Evolutionary conservation across 140 eudicot genomes (phyloP).

Genomic region (Ambrosia hybrid): DNA sequence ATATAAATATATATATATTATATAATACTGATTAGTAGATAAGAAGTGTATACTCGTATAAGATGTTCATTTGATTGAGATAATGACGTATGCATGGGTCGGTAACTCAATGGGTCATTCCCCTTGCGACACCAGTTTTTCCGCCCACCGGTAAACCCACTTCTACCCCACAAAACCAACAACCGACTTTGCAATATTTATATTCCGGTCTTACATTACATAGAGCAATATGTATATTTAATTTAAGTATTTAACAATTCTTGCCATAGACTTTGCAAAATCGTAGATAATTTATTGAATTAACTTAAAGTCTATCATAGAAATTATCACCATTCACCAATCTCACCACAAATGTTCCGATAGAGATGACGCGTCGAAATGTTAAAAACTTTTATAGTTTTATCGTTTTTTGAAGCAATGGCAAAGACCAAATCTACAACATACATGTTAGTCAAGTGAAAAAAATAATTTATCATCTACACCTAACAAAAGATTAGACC

Average conservation of each 20-base stretch:
- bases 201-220: no score
- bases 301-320: slow-evolving; percentile 1
- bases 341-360: not conserved
- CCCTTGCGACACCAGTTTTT: not conserved
- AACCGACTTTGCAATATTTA: no score
- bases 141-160: no score
- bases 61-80: no score
- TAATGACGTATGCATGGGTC: no score
- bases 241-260: not conserved
- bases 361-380: not conserved
- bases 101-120: no score
- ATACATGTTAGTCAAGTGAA: not conserved
- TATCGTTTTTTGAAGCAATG: not conserved
- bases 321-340: no score
- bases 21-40: no score
- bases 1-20: no score
- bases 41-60: no score
- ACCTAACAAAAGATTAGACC: not conserved
- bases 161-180: no score
- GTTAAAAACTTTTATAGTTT: not conserved
- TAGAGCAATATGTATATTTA: no score
- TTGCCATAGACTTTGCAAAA: not conserved
- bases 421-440: not conserved
- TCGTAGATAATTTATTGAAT: not conserved
- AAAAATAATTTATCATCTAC: not conserved